These are phyloP conservation scores for Trichosporon asahii DNA, from an alignment of 1,284 basidiomycete species.

Conservation along the genomic window DNA sequence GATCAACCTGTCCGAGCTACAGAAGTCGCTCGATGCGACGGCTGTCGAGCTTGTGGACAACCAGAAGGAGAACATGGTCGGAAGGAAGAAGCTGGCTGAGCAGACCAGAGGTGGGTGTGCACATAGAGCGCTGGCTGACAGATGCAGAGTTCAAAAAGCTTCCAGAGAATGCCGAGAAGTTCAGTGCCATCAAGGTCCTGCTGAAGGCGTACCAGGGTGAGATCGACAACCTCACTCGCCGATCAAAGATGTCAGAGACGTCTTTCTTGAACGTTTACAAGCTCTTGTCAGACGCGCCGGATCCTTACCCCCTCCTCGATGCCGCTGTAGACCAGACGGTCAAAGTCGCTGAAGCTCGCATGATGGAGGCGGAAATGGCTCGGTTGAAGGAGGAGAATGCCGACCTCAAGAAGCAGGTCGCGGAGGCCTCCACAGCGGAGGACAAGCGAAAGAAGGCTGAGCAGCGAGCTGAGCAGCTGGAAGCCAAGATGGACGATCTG, in stretches of 20 bases:
- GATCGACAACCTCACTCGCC: conserved; percentile 89
- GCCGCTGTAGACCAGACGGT: conserved; percentile 89
- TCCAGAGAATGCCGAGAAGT: conserved; percentile 74
- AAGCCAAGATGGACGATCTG: conserved; percentile 87
- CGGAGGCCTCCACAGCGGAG: conserved; percentile 65
- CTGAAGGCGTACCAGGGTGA: conserved; percentile 95
- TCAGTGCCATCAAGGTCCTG: conserved; percentile 76
- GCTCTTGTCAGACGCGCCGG: conserved; percentile 85
- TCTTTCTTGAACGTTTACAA: conserved; percentile 93
- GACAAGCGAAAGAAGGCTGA: conserved; percentile 73
- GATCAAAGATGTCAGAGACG: conserved; percentile 85
- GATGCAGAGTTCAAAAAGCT: conserved; percentile 85
- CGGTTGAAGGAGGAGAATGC: conserved; percentile 73
- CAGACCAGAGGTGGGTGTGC: conserved; percentile 75
- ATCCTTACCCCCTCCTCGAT: conserved; percentile 93
- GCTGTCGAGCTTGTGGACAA: conserved; percentile 94
- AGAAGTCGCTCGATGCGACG: conserved; percentile 83
- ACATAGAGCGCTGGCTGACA: background rate
- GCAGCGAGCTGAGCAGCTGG: conserved; percentile 68
- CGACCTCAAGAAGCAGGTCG: conserved; percentile 67
- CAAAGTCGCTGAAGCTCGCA: conserved; percentile 72
- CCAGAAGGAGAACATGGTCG: conserved; percentile 90
- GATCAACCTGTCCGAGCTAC: conserved; percentile 82
- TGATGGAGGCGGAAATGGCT: conserved; percentile 68
- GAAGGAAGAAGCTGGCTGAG: conserved; percentile 87